Evolutionary conservation across 768 basidiomycete species (phyloP).

Genomic region (Serendipita vermifera): DNA sequence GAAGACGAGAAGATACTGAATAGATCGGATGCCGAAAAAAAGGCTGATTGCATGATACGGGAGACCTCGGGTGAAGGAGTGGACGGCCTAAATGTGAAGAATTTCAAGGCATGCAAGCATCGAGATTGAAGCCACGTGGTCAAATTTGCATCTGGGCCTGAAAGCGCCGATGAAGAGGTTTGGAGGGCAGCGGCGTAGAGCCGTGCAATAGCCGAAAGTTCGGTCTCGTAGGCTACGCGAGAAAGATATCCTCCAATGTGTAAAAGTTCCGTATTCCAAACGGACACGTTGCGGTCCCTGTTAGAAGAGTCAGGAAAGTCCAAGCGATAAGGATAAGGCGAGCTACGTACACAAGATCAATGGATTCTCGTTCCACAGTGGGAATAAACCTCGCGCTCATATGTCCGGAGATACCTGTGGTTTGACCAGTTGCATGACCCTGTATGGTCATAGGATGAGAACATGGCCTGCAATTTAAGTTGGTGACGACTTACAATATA

Average conservation of each 20-base stretch:
- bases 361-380: slow-evolving; percentile 89
- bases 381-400: slow-evolving; percentile 80
- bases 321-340: not conserved
- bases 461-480: not conserved
- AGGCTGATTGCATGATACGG: slow-evolving; percentile 53
- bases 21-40: slow-evolving; percentile 52
- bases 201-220: slow-evolving; percentile 48
- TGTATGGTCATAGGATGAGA: too few species aligned
- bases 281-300: slow-evolving; percentile 78
- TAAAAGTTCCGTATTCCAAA: slow-evolving; percentile 85
- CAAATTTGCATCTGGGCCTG: slow-evolving; percentile 28
- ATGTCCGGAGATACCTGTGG: slow-evolving; percentile 64
- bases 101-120: slow-evolving; percentile 67
- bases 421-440: slow-evolving; percentile 88
- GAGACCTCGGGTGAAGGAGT: slow-evolving; percentile 79
- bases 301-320: not conserved
- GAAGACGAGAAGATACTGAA: slow-evolving; percentile 64
- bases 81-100: slow-evolving; percentile 81
- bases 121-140: slow-evolving; percentile 41
- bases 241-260: slow-evolving; percentile 72
- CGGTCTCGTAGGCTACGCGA: slow-evolving; percentile 73
- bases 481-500: slow-evolving; percentile 65
- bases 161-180: slow-evolving; percentile 20
- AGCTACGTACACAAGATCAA: slow-evolving; percentile 64
- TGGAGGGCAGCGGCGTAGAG: slow-evolving; percentile 43